These are phyloP conservation scores for Ophiostoma sp. DNA, from an alignment of 2,329 filamentous ascomycete genomes.

Conservation along the genomic window DNA sequence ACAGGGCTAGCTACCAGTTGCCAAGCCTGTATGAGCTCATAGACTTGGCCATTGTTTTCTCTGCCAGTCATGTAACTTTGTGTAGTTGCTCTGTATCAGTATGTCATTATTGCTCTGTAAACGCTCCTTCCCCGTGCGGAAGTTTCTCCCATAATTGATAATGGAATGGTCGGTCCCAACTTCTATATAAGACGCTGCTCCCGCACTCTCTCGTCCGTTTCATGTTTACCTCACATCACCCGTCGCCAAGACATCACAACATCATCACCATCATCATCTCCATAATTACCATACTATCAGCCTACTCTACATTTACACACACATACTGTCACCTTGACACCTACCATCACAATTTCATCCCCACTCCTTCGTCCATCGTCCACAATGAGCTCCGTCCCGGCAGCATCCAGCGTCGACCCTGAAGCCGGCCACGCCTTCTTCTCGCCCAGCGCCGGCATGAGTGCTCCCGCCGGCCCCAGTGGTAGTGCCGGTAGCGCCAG, in stretches of 20 bases:
- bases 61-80: neutral
- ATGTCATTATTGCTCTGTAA: too few relatives aligned
- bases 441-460: slow-evolving; percentile 11
- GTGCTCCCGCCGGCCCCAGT: neutral
- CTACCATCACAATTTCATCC: neutral
- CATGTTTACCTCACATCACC: neutral
- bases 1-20: slow-evolving; percentile 9
- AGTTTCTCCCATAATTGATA: too few relatives aligned
- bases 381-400: slow-evolving; percentile 12
- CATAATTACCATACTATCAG: too few relatives aligned
- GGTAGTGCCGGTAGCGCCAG: neutral
- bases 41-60: neutral
- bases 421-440: neutral
- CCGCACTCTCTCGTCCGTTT: neutral
- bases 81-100: too few relatives aligned
- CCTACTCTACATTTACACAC: neutral
- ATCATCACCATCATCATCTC: neutral
- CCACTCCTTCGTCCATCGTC: slow-evolving; percentile 7
- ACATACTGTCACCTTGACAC: neutral
- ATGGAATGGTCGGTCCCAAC: neutral
- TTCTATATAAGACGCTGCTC: neutral
- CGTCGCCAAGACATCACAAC: neutral
- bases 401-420: neutral
- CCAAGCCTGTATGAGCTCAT: slow-evolving; percentile 11
- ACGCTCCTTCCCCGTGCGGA: neutral